Conservation (phyloP, 805 yeast species). For the Nakazawaea holstii region DNA sequence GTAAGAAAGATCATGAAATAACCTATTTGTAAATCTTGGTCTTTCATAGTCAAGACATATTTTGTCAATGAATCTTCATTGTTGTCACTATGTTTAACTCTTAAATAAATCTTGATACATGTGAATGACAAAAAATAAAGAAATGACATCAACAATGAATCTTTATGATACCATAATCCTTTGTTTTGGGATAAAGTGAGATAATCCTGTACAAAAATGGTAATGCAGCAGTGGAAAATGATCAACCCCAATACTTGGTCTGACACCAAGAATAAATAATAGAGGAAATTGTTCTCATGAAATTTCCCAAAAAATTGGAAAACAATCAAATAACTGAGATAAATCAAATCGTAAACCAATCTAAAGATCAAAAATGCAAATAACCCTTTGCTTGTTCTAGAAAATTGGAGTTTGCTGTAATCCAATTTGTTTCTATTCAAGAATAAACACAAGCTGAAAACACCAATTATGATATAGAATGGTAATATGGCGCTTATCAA, state of each 20-base stretch:
- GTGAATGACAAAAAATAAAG: conserved; percentile 6
- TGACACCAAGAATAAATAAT: conserved; percentile 1
- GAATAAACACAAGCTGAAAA: not conserved
- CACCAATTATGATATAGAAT: not conserved
- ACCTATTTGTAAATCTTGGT: not conserved
- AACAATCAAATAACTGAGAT: conserved; percentile 2
- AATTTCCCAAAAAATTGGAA: conserved; percentile 3
- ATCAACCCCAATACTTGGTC: conserved; percentile 1
- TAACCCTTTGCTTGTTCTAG: not conserved
- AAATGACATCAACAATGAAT: not conserved
- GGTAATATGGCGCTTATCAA: conserved; percentile 6
- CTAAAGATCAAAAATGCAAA: conserved; percentile 4
- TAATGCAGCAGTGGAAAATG: not conserved
- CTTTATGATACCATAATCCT: not conserved
- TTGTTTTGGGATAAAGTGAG: not conserved
- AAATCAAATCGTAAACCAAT: conserved; percentile 1
- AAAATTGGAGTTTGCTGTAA: not conserved
- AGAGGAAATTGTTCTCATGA: not conserved
- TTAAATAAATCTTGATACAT: conserved; percentile 3
- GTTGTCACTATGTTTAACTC: not conserved
- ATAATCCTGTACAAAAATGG: conserved; percentile 6
- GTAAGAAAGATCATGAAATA: not conserved
- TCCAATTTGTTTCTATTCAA: not conserved
- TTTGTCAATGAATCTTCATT: not conserved
- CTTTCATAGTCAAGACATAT: conserved; percentile 4